Percentiles rank a stretch among this genome's conserved stretches.
Evolutionary conservation across 805 yeast species (phyloP).

Genomic region (Suhomyces xylopsoci): DNA sequence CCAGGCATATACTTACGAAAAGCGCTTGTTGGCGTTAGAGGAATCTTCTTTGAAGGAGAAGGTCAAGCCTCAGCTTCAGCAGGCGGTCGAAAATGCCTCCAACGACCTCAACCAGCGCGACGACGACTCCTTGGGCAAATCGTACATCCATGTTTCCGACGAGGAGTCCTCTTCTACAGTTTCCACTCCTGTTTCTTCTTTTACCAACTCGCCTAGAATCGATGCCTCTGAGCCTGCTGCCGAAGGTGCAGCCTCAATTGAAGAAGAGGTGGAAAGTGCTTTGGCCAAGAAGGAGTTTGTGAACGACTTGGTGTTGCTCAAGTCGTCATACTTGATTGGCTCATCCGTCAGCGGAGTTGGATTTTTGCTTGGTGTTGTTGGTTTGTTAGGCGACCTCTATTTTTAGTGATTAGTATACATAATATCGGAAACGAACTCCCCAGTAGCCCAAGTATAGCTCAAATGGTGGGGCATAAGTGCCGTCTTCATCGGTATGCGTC

Average conservation of each 20-base stretch:
- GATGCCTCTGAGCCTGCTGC: conserved; percentile 9
- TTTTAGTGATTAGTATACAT: neutral
- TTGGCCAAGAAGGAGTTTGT: conserved; percentile 34
- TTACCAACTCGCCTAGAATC: conserved; percentile 23
- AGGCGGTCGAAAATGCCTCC: conserved; percentile 1
- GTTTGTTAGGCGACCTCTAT: conserved; percentile 54
- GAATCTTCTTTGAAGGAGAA: neutral
- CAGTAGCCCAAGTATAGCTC: too few species aligned
- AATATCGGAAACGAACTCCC: neutral
- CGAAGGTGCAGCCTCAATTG: conserved; percentile 20
- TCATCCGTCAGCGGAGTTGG: conserved; percentile 44
- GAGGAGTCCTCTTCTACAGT: conserved; percentile 27
- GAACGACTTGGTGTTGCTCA: conserved; percentile 26
- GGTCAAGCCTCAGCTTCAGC: neutral
- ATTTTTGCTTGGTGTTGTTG: conserved; percentile 49
- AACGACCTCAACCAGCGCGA: conserved; percentile 11
- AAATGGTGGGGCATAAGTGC: neutral
- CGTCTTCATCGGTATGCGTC: neutral
- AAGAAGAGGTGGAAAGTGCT: conserved; percentile 42
- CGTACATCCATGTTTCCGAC: conserved; percentile 43
- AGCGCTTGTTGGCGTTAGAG: conserved; percentile 12
- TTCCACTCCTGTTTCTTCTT: conserved; percentile 27
- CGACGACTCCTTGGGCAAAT: conserved; percentile 32
- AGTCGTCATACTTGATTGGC: conserved; percentile 38
- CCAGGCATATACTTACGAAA: conserved; percentile 15